These are phyloP conservation scores for Lathyrus tuberosus DNA, from an alignment of 306 rosid genomes.

Conservation along the genomic window DNA sequence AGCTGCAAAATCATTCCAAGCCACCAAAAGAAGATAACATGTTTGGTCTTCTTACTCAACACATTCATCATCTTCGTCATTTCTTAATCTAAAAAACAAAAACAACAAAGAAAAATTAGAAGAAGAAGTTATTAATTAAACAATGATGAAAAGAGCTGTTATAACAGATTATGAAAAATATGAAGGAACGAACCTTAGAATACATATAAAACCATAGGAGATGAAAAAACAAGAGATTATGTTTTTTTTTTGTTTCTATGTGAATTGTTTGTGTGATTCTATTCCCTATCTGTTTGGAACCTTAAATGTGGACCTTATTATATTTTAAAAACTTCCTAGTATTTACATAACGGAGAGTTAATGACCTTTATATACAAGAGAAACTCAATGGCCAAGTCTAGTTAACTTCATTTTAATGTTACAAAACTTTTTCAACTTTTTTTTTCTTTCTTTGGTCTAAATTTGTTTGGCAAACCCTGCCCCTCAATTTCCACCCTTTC, in stretches of 20 bases:
- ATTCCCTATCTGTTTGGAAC: constrained; percentile 21
- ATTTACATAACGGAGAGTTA: constrained; percentile 40
- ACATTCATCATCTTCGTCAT: constrained; percentile 46
- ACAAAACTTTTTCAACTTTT: background rate
- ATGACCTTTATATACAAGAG: constrained; percentile 38
- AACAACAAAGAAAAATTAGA: background rate
- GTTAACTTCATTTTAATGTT: constrained; percentile 39
- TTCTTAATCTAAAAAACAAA: constrained; percentile 11
- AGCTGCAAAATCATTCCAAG: constrained; percentile 43
- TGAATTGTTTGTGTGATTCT: constrained; percentile 10
- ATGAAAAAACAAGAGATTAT: constrained; percentile 15
- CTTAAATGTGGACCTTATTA: constrained; percentile 19
- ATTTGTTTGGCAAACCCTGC: constrained; percentile 36
- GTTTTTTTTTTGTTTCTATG: background rate
- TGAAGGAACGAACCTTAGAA: background rate
- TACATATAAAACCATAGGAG: constrained; percentile 27
- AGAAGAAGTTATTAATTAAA: background rate
- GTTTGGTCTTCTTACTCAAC: constrained; percentile 17
- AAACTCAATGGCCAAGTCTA: constrained; percentile 23
- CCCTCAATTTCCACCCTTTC: constrained; percentile 38
- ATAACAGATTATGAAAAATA: constrained; percentile 6
- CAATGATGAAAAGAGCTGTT: background rate
- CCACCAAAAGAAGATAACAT: constrained; percentile 11
- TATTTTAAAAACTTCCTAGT: constrained; percentile 29
- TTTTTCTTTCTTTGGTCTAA: background rate